These are phyloP conservation scores for Fusarium keratoplasticum DNA, from an alignment of 2,329 filamentous ascomycete genomes.

Conservation along the genomic window DNA sequence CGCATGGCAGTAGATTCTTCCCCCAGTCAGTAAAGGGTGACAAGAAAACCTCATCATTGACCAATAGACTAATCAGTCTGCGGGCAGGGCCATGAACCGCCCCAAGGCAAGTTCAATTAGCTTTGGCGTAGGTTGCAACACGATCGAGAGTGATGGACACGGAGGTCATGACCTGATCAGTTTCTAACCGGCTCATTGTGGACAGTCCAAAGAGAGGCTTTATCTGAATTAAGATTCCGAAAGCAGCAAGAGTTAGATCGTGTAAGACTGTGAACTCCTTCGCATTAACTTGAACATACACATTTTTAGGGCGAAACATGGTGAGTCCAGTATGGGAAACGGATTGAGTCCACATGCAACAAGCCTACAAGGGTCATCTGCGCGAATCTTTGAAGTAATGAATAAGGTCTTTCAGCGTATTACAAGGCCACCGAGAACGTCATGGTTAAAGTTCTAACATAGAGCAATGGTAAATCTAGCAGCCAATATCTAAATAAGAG, in stretches of 20 bases:
- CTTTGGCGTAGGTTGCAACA: background rate
- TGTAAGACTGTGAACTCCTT: background rate
- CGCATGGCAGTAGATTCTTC: too few species aligned
- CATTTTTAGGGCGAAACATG: background rate
- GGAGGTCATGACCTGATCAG: too few species aligned
- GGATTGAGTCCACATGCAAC: background rate
- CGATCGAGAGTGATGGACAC: background rate
- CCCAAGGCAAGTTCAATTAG: background rate
- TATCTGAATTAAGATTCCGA: background rate
- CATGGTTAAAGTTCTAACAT: background rate
- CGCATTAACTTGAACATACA: background rate
- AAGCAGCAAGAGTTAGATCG: accelerated
- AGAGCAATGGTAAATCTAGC: background rate
- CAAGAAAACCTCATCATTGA: background rate
- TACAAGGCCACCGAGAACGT: background rate
- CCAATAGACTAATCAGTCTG: too few species aligned
- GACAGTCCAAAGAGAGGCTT: background rate
- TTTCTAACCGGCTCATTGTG: too few species aligned
- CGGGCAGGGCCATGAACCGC: too few species aligned
- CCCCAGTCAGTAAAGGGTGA: background rate
- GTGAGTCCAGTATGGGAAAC: background rate
- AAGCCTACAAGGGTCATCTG: background rate
- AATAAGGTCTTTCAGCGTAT: background rate
- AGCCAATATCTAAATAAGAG: background rate
- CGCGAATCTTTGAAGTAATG: background rate